Conservation (phyloP, 495 filamentous ascomycete species). For the Baudoinia panamericana region DNA sequence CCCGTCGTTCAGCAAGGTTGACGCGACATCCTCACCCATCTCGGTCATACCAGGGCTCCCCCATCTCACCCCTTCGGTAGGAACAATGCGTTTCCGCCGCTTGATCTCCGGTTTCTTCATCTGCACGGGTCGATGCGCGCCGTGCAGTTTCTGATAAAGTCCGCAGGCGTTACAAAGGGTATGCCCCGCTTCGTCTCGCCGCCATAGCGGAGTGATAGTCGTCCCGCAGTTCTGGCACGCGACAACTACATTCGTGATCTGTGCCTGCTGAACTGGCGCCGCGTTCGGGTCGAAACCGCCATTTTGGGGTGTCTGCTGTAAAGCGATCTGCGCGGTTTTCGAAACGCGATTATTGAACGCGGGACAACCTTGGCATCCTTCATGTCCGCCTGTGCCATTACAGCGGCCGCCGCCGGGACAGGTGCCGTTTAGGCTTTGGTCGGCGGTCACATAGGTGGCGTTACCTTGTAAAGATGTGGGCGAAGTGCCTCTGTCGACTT, state of each 20-base stretch:
- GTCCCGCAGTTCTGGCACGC: slow-evolving; percentile 97
- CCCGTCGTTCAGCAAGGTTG: not conserved
- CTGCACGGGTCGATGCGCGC: slow-evolving; percentile 75
- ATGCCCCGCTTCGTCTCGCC: slow-evolving; percentile 86
- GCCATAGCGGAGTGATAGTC: slow-evolving; percentile 91
- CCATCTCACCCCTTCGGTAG: no score
- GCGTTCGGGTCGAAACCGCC: not conserved
- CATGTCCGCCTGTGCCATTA: slow-evolving; percentile 93
- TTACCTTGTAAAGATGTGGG: slow-evolving; percentile 37
- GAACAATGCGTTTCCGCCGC: slow-evolving; percentile 87
- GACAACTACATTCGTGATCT: slow-evolving; percentile 59
- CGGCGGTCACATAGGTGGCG: slow-evolving; percentile 65
- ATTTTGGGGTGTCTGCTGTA: slow-evolving; percentile 33
- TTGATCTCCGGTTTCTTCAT: slow-evolving; percentile 99
- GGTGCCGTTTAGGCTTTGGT: slow-evolving; percentile 61
- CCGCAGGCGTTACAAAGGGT: slow-evolving; percentile 98
- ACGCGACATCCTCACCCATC: slow-evolving; percentile 15
- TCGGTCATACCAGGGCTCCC: slow-evolving; percentile 24
- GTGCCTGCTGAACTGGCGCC: slow-evolving; percentile 17
- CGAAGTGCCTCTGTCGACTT: slow-evolving; percentile 29
- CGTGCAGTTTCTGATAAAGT: slow-evolving; percentile 94
- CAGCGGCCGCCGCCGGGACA: slow-evolving; percentile 92
- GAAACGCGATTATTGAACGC: slow-evolving; percentile 94
- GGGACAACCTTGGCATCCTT: slow-evolving; percentile 89
- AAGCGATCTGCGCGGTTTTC: slow-evolving; percentile 60